Evolutionary conservation across 805 yeast genomes (phyloP).

Genomic region (Zygoascus flipseniorum): DNA sequence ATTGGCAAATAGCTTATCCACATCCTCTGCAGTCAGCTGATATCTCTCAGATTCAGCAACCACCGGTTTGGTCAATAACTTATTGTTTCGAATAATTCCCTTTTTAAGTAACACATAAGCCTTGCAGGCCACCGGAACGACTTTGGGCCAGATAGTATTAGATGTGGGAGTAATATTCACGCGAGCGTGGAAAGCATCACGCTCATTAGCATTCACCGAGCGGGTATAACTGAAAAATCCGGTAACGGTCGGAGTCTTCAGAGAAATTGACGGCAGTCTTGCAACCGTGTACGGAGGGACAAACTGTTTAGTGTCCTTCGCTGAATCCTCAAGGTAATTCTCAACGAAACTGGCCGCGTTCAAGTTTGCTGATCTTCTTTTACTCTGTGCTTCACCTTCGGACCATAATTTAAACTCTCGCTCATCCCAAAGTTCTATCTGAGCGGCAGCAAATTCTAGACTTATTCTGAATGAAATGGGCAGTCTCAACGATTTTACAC

Average conservation of each 20-base stretch:
- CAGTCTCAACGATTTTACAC: constrained; percentile 7
- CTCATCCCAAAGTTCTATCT: constrained; percentile 20
- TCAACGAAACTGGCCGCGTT: neutral
- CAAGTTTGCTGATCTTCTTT: neutral
- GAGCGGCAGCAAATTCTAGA: constrained; percentile 21
- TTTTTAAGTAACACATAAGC: constrained; percentile 42
- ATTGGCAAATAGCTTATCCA: constrained; percentile 27
- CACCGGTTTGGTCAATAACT: neutral
- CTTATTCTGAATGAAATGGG: constrained; percentile 14
- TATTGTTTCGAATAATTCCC: constrained; percentile 20
- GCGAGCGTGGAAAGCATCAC: constrained; percentile 34
- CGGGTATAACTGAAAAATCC: constrained; percentile 45
- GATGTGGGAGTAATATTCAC: constrained; percentile 59
- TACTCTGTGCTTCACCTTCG: neutral
- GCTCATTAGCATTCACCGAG: constrained; percentile 3
- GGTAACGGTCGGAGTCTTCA: constrained; percentile 70
- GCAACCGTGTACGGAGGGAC: neutral
- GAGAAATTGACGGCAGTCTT: constrained; percentile 30
- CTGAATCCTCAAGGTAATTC: neutral
- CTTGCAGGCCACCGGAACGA: constrained; percentile 70
- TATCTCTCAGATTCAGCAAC: neutral
- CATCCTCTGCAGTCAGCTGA: constrained; percentile 6
- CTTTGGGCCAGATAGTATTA: constrained; percentile 60
- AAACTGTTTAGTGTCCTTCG: neutral
- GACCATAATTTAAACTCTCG: constrained; percentile 9